phyloP scores from a whole-genome alignment of 1,284 basidiomycete species.

The Phenoliferia sp. region DNA sequence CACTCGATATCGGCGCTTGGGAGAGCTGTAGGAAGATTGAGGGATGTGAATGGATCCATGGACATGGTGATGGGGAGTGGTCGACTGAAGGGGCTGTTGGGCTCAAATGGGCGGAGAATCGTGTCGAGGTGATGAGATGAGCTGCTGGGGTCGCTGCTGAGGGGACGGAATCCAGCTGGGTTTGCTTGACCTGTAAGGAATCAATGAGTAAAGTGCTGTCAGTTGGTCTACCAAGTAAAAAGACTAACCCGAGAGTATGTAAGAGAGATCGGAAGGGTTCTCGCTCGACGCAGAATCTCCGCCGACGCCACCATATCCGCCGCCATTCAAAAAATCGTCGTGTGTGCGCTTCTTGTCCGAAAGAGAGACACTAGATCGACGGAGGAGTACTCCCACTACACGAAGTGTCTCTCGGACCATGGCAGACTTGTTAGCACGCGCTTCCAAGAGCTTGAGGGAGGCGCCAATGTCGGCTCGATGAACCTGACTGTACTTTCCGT shows the following conservation, averaged over 20 bases:
- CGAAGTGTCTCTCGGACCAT: not conserved
- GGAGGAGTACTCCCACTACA: constrained; percentile 5
- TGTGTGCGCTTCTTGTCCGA: not conserved
- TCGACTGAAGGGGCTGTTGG: not conserved
- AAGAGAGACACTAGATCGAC: not conserved
- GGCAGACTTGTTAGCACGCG: not conserved
- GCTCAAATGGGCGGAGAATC: not conserved
- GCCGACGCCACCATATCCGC: not conserved
- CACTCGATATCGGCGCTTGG: constrained; percentile 2
- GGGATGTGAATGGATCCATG: constrained; percentile 6
- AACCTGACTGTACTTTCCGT: not conserved
- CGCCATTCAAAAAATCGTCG: not conserved
- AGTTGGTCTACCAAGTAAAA: too few species aligned
- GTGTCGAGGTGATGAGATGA: not conserved
- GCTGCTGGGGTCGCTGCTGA: not conserved
- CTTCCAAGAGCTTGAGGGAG: constrained; percentile 1
- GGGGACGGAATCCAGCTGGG: not conserved
- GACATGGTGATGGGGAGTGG: constrained; percentile 17
- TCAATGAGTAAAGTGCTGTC: not conserved
- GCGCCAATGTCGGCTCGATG: constrained; percentile 10
- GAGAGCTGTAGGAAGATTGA: not conserved
- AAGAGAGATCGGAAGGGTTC: not conserved
- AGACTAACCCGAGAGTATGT: not conserved
- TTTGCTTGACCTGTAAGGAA: not conserved
- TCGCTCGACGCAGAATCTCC: not conserved